Percentiles rank a stretch among this genome's conserved stretches.
Evolutionary conservation across 768 basidiomycete genomes (phyloP).

Genomic region (Boletellus sp.): DNA sequence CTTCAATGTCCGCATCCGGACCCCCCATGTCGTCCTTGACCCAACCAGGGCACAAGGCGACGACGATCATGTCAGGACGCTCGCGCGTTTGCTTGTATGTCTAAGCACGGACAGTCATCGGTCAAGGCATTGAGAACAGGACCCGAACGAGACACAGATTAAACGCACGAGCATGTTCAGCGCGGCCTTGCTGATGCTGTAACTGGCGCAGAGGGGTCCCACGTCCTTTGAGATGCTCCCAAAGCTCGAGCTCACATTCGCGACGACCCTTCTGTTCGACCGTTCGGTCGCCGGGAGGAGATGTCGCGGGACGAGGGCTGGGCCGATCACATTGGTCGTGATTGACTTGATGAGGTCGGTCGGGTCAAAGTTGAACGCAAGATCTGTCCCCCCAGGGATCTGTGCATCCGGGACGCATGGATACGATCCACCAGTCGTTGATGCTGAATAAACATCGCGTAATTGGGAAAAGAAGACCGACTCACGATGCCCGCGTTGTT

Average conservation of each 20-base stretch:
- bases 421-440: too few species aligned
- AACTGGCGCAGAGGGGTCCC: slow-evolving; percentile 30
- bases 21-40: slow-evolving; percentile 41
- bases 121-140: too few species aligned
- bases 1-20: slow-evolving; percentile 28
- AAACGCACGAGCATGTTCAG: slow-evolving; percentile 39
- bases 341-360: slow-evolving; percentile 23
- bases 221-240: slow-evolving; percentile 32
- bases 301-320: slow-evolving; percentile 31
- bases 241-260: slow-evolving; percentile 33
- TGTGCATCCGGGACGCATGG: too few species aligned
- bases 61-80: slow-evolving; percentile 30
- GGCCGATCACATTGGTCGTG: slow-evolving; percentile 33
- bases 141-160: background rate
- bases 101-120: slow-evolving; percentile 6
- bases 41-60: slow-evolving; percentile 38
- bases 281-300: slow-evolving; percentile 34
- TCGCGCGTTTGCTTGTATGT: slow-evolving; percentile 37
- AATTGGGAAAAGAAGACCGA: background rate
- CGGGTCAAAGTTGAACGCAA: slow-evolving; percentile 24
- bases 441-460: too few species aligned
- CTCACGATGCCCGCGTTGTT: slow-evolving; percentile 39
- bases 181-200: slow-evolving; percentile 37
- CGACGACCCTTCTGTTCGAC: slow-evolving; percentile 30
- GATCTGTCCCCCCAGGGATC: slow-evolving; percentile 23